phyloP scores from a whole-genome alignment of 192 early-diverging fungal species.

The Coemansia sp. region DNA sequence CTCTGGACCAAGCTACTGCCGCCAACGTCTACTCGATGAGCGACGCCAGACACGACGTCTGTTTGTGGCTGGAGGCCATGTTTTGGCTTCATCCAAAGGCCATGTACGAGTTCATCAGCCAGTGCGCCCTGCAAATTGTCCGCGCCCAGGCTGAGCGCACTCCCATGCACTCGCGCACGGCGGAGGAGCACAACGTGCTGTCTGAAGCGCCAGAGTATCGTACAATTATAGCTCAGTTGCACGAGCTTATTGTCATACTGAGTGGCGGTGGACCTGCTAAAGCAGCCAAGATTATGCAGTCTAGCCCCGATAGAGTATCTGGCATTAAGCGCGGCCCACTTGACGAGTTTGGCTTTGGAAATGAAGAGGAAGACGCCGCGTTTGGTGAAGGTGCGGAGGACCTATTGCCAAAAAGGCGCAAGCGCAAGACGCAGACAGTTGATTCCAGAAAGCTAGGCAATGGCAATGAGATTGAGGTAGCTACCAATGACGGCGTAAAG shows the following conservation, averaged over 20 bases:
- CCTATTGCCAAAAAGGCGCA: constrained; percentile 13
- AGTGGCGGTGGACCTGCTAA: not conserved
- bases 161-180: not conserved
- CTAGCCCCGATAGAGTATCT: not conserved
- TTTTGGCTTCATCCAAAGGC: constrained; percentile 39
- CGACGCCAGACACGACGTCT: constrained; percentile 43
- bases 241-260: constrained; percentile 4
- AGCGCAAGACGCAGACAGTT: constrained; percentile 14
- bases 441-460: not conserved
- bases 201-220: not conserved
- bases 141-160: constrained; percentile 6
- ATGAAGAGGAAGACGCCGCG: not conserved
- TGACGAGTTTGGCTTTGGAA: not conserved
- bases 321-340: not conserved
- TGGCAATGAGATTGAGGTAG: constrained; percentile 7
- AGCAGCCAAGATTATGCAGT: not conserved
- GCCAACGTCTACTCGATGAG: constrained; percentile 4
- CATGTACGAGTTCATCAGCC: constrained; percentile 44
- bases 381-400: not conserved
- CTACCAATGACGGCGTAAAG: constrained; percentile 19
- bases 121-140: constrained; percentile 34
- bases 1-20: not conserved
- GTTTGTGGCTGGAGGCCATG: constrained; percentile 52
- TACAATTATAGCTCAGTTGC: constrained; percentile 8
- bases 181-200: constrained; percentile 8